Evolutionary conservation across 331 rosid species (phyloP).

Genomic region (Acacia concinna): DNA sequence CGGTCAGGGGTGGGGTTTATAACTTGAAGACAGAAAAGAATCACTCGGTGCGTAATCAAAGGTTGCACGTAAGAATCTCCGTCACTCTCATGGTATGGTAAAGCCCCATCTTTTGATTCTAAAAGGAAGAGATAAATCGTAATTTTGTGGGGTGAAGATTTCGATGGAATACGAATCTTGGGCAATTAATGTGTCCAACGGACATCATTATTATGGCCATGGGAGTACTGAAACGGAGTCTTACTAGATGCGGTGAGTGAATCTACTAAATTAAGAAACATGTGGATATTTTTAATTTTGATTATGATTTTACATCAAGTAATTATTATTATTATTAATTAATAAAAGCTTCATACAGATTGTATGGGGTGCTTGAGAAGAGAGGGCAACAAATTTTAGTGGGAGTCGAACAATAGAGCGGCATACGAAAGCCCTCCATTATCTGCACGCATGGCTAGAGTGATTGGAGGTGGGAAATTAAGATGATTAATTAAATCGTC

Average conservation of each 20-base stretch:
- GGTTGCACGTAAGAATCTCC: not conserved
- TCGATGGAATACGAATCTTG: not conserved
- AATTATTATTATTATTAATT: too few relatives aligned
- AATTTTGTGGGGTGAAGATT: not conserved
- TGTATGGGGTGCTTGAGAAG: not conserved
- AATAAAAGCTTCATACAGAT: not conserved
- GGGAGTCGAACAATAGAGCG: not conserved
- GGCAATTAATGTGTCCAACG: not conserved
- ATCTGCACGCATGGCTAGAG: too few relatives aligned
- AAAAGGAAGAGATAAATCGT: not conserved
- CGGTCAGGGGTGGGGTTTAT: not conserved
- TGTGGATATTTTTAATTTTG: too few relatives aligned
- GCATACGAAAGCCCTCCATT: too few relatives aligned
- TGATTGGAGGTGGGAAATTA: too few relatives aligned
- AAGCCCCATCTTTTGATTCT: not conserved
- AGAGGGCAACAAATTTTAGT: not conserved
- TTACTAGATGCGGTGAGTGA: not conserved
- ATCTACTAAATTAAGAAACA: not conserved
- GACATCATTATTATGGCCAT: not conserved
- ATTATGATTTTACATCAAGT: too few relatives aligned
- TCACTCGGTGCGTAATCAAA: too few relatives aligned
- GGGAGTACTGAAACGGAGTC: not conserved
- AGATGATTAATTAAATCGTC: too few relatives aligned
- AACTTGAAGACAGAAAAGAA: too few relatives aligned
- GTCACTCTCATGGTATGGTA: not conserved